Percentiles rank a stretch among this genome's conserved stretches.
phyloP scores from a whole-genome alignment of 768 basidiomycete species.

The Tylopilus balloui region DNA sequence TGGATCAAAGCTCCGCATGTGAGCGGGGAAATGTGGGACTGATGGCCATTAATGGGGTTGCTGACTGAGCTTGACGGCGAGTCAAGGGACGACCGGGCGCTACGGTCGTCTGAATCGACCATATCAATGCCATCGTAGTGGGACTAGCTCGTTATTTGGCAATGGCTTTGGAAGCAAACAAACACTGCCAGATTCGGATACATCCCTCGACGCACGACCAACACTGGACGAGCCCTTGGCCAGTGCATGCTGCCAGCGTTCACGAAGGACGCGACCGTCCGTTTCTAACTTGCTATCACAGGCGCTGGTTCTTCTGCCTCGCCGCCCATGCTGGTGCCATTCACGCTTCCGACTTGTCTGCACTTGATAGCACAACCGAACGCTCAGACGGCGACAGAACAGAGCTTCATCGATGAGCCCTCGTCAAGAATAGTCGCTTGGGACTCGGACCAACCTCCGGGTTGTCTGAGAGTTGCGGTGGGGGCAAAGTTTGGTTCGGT shows the following conservation, averaged over 20 bases:
- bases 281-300: background rate
- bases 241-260: constrained; percentile 7
- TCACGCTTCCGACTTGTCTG: constrained; percentile 20
- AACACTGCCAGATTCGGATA: constrained; percentile 17
- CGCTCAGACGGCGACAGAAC: constrained; percentile 15
- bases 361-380: constrained; percentile 4
- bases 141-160: constrained; percentile 24
- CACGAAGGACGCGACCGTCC: background rate
- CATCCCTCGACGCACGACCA: constrained; percentile 4
- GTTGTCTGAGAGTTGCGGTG: constrained; percentile 16
- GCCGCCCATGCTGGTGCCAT: constrained; percentile 24
- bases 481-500: constrained; percentile 25
- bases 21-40: constrained; percentile 11
- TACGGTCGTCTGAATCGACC: background rate
- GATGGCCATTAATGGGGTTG: constrained; percentile 6
- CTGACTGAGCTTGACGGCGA: background rate
- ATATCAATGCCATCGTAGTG: background rate
- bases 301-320: background rate
- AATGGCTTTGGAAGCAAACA: constrained; percentile 29
- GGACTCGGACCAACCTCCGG: constrained; percentile 7
- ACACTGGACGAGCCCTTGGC: background rate
- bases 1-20: constrained; percentile 2
- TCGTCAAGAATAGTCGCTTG: constrained; percentile 17
- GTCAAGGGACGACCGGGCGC: background rate
- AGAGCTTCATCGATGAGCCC: constrained; percentile 22